These are phyloP conservation scores for Phytopythium mirpurense DNA, from an alignment of 352 stramenopile species.

Conservation along the genomic window DNA sequence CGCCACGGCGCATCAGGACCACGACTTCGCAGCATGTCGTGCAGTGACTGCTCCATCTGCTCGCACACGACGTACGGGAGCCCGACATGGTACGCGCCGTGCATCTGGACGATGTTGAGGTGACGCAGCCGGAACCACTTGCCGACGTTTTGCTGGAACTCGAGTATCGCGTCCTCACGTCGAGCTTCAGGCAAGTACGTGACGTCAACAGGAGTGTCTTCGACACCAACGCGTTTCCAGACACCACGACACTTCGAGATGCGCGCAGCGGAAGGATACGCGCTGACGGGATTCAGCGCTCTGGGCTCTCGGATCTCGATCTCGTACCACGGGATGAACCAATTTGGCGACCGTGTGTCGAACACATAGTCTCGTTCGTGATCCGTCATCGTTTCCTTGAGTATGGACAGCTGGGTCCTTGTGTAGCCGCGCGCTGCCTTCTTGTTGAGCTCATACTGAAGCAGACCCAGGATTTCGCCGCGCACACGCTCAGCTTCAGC, in stretches of 20 bases:
- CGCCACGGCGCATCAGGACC: background rate
- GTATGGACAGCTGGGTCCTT: background rate
- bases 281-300: background rate
- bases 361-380: background rate
- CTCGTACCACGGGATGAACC: slow-evolving; percentile 6
- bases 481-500: background rate
- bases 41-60: background rate
- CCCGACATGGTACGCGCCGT: background rate
- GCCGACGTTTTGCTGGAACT: background rate
- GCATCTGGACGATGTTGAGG: background rate
- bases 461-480: background rate
- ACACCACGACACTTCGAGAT: background rate
- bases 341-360: background rate
- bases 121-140: background rate
- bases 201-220: background rate
- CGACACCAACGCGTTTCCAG: background rate
- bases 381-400: background rate
- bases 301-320: background rate
- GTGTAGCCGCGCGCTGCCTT: background rate
- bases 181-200: background rate
- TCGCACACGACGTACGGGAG: background rate
- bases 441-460: slow-evolving; percentile 1
- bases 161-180: background rate
- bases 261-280: background rate
- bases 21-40: background rate